Base-by-base conservation (phyloP, 2,329 filamentous ascomycete species). In the Scytalidium sp. region DNA sequence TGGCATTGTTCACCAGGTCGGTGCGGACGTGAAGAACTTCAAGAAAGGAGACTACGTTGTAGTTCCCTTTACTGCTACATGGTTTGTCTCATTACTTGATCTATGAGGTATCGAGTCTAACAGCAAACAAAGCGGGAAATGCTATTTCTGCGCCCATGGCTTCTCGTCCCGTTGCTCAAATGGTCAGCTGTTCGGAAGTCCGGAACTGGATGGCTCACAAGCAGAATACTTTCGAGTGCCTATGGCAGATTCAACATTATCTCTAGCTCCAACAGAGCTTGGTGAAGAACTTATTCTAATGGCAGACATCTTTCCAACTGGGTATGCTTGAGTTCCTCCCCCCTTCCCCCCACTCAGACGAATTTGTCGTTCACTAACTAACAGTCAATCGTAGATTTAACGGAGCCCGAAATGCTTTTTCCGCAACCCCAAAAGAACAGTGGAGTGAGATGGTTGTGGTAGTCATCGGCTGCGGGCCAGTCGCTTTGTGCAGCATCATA, bases 251-350 rank as follows among this genome's bases (percentile, higher is more conserved):
- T 83, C 83, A 29, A 95, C 90, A 1, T 81, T 86, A n/a, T 79
- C 91, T 63, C 86, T 85, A 61, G 85, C 90, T 0, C 87, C 88
- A 0, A 68, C 80, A 2, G 81, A 78, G 8, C 86, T 96, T 50
- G 81, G 85, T 19, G 85, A 93, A 58, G 83, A 83, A 29, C 75
- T 95, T 44, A 83, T 95, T 6, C 78, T 96, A 21, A 96, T 96
- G 91, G 90, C 89, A 15, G 91, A 96, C 64, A 95, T 96, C 60
- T 96, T 94, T 68, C 91, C 91, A 1, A 90, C 85, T 0, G 88
- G 92, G 7, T 96, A 83, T 70, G 96, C 92, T 60, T 78, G 95
- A 22, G 95, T 89, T 88, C 87, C 21, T 27, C 7, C 7, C 13
- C 13, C 25, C 13, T 89, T 88, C 87, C 21, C 13, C 7, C 7